Evolutionary conservation across 768 basidiomycete genomes (phyloP), one percentile per base, ranked within the genome.

Genomic region (Chalciporus chontae): DNA sequence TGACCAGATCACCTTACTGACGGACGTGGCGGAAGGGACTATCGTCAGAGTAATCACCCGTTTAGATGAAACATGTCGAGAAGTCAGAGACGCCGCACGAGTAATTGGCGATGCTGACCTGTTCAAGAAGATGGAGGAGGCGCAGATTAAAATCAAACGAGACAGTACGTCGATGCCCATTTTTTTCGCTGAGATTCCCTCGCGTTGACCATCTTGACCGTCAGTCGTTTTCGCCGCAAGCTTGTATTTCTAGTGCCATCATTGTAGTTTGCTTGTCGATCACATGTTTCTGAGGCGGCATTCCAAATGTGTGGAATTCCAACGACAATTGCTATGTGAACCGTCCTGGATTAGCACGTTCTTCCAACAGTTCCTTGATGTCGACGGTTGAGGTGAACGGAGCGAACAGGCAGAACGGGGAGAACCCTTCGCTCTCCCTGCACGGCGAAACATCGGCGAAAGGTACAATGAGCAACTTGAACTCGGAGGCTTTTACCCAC

Each of bases 111-210:
- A 98, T 68, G 87, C 87, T 19, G 93, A 90, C 43, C 69, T 99
- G 36, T 96, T 97, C 78, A 89, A 88, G 69, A 98, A 98, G 68
- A 96, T 98, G 94, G 95, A 97, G 62, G 90, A 93, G 59, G 85
- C 90, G 0, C 94, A 97, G 63, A 79, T 83, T 36, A 87, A 87
- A 68, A 97, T 99, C 58, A 95, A 95, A 68, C 75, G 96, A 67
- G 96, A 98, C 67, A 95, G 93, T 94, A 68, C 77, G 93, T 82
- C 27, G 14, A 15, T n/a, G n/a, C n/a, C n/a, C n/a, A n/a, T 3
- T 57, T 37, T 11, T 43, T 34, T 55, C 14, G 26, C 34, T 14
- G 42, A 27, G 19, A 19, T 23, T 21, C 4, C 50, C 24, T n/a
- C 23, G 27, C 13, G 23, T 51, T 56, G 45, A 58, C 53, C 47